Conservation (phyloP, 2,329 filamentous ascomycete species). For the Fulvia fulva region DNA sequence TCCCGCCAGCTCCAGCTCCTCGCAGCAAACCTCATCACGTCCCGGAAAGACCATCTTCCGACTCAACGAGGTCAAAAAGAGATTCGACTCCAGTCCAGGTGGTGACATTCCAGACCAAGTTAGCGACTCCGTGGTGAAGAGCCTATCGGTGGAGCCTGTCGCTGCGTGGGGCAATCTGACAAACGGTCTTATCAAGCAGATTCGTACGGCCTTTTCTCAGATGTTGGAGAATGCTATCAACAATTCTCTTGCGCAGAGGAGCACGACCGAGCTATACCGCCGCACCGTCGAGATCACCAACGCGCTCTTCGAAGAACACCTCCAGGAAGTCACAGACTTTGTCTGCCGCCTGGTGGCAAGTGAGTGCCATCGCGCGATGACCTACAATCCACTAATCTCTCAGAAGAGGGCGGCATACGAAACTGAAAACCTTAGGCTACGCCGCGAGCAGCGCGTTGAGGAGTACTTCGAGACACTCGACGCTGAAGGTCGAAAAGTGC, state of each 20-base stretch:
- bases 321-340: conserved; percentile 27
- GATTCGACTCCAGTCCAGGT: conserved; percentile 27
- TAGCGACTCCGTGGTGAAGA: neutral
- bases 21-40: neutral
- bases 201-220: conserved; percentile 26
- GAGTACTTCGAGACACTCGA: conserved; percentile 29
- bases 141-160: conserved; percentile 31
- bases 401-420: conserved; percentile 20
- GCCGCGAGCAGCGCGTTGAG: conserved; percentile 26
- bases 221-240: conserved; percentile 20
- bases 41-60: conserved; percentile 29
- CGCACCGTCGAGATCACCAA: conserved; percentile 27
- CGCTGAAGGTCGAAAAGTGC: conserved; percentile 16
- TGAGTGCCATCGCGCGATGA: conserved; percentile 37
- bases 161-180: conserved; percentile 31
- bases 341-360: conserved; percentile 27
- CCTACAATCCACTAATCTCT: conserved; percentile 26
- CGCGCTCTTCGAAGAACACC: conserved; percentile 26
- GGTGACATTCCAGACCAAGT: conserved; percentile 31
- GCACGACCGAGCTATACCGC: conserved; percentile 30
- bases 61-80: conserved; percentile 30
- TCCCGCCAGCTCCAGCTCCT: neutral
- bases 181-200: conserved; percentile 26
- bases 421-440: conserved; percentile 24
- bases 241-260: conserved; percentile 30